These are phyloP conservation scores for Aspergillus brunneoviolaceus DNA, from an alignment of 2,329 filamentous ascomycete species.

Conservation along the genomic window DNA sequence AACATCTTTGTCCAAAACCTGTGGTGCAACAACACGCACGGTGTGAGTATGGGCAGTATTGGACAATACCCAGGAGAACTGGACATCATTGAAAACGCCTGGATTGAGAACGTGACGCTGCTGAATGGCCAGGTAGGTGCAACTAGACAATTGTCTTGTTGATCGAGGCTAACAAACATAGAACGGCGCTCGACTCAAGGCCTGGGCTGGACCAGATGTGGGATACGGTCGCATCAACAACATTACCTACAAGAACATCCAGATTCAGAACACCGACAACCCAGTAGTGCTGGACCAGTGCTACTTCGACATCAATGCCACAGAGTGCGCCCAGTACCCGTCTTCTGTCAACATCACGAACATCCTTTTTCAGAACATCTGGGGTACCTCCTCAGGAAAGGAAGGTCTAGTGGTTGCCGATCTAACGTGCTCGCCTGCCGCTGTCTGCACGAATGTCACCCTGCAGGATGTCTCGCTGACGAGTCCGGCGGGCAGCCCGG, in stretches of 20 bases:
- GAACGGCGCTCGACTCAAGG: conserved; percentile 60
- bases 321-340: conserved; percentile 54
- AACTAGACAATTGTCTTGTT: background rate
- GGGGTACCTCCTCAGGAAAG: conserved; percentile 57
- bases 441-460: conserved; percentile 57
- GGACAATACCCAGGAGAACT: conserved; percentile 58
- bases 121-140: conserved; percentile 47
- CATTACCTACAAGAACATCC: conserved; percentile 62
- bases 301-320: conserved; percentile 59
- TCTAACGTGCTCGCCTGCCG: conserved; percentile 57
- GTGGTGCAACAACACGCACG: conserved; percentile 61
- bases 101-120: conserved; percentile 60
- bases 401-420: conserved; percentile 56
- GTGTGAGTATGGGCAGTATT: conserved; percentile 59
- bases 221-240: conserved; percentile 64
- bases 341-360: conserved; percentile 60
- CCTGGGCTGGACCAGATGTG: conserved; percentile 58
- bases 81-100: conserved; percentile 57
- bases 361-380: conserved; percentile 59
- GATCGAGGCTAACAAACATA: conserved; percentile 31
- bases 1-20: conserved; percentile 60
- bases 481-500: conserved; percentile 47
- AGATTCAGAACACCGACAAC: conserved; percentile 58
- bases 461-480: conserved; percentile 57
- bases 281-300: conserved; percentile 61